Conservation (phyloP, 176 grass and related monocot species). For the Avena sativa region DNA sequence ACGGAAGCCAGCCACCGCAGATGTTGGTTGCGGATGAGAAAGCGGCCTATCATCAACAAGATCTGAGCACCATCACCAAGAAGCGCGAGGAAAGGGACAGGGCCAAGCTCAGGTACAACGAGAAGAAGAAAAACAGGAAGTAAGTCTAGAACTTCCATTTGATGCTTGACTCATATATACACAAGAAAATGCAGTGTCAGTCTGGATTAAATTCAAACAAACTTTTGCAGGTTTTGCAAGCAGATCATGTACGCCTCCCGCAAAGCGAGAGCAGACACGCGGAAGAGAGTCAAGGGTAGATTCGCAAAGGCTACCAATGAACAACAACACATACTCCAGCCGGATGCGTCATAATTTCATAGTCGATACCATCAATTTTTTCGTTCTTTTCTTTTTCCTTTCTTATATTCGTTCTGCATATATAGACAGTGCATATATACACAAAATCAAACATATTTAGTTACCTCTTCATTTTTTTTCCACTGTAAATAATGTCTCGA, state of each 20-base stretch:
- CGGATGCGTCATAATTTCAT: background rate
- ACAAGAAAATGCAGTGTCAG: background rate
- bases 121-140: slow-evolving; percentile 58
- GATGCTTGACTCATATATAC: no score
- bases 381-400: background rate
- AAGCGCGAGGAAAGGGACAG: slow-evolving; percentile 52
- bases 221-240: slow-evolving; percentile 44
- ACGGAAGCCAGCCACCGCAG: background rate
- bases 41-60: background rate
- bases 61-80: background rate
- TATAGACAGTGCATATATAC: slow-evolving; percentile 19
- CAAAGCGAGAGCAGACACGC: slow-evolving; percentile 49
- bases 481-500: slow-evolving; percentile 17
- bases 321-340: slow-evolving; percentile 16
- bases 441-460: slow-evolving; percentile 14
- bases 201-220: background rate
- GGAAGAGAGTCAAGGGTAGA: slow-evolving; percentile 48
- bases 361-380: background rate
- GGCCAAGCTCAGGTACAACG: slow-evolving; percentile 56
- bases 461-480: background rate
- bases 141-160: background rate
- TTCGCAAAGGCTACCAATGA: slow-evolving; percentile 48
- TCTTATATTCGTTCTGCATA: slow-evolving; percentile 12
- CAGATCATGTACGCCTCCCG: slow-evolving; percentile 57
- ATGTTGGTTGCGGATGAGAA: background rate